Evolutionary conservation across 257 asterid species (phyloP), one percentile per base, ranked within the genome.

Genomic region (Craterostigma plantagineum): DNA sequence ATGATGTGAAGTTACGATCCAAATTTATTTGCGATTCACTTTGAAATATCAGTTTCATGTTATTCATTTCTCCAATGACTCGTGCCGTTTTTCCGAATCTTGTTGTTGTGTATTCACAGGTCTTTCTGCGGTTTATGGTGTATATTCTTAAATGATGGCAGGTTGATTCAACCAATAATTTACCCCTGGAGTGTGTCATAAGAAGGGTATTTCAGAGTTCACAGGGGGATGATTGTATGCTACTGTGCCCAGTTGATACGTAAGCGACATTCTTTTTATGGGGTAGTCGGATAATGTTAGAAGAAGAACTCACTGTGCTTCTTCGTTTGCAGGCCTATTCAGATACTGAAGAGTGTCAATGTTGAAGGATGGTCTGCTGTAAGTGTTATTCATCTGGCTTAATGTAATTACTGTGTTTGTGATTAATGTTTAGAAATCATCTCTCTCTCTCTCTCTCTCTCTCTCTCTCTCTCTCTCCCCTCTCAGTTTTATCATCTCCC

Each of bases 301-400:
- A 46, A 43, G 43, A 17, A 14, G 36, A 44, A 33, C 38, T 18
- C 48, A 56, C 50, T 43, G 44, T 33, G 41, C 59, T 8, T 17
- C 18, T 37, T 47, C 54, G 12, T 52, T 34, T 62, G 59, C 94
- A 90, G 98, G 68, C 98, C 98, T 56, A 83, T 90, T 67, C 83
- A 76, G 63, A 72, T 90, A 59, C 62, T 90, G 77, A 83, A 82
- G 74, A 90, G 98, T 57, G 74, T 77, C 55, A 90, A 83, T 57
- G 63, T 78, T 40, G 95, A 83, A 78, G 98, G 95, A 56, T 90
- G 98, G 98, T 64, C 94, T 60, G 98, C 93, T 62, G 98, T 90
- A 77, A 69, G 91, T 66, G 57, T 44, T 34, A 18, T 50, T 17
- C 50, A 12, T 50, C 34, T 50, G 42, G 10, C 53, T 53, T 38